Percentiles rank a stretch among this genome's conserved stretches.
Conservation (phyloP, 495 filamentous ascomycete species). For the Chaetomium fimeti region DNA sequence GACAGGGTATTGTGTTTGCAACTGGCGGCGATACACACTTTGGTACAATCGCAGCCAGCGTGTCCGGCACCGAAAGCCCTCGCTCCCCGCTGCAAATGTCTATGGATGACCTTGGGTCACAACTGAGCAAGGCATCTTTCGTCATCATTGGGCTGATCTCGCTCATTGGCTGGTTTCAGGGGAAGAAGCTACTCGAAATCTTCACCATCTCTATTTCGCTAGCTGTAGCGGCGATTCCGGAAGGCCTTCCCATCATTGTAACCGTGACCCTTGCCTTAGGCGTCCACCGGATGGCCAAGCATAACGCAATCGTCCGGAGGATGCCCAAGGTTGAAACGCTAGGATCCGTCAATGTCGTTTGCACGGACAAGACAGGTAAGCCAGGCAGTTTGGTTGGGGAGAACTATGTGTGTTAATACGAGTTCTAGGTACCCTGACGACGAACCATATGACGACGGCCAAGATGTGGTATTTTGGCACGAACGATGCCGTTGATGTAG, state of each 20-base stretch:
- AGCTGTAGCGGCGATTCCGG: slow-evolving; percentile 94
- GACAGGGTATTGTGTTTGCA: slow-evolving; percentile 91
- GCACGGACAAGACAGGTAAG: slow-evolving; percentile 90
- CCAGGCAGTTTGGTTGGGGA: not conserved
- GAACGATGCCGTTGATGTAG: slow-evolving; percentile 66
- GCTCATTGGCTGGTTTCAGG: slow-evolving; percentile 81
- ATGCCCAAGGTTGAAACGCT: slow-evolving; percentile 96
- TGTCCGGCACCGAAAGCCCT: slow-evolving; percentile 92
- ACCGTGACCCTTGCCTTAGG: slow-evolving; percentile 94
- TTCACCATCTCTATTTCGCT: slow-evolving; percentile 97
- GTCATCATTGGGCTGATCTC: slow-evolving; percentile 92
- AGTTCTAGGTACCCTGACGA: slow-evolving; percentile 73
- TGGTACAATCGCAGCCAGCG: slow-evolving; percentile 87
- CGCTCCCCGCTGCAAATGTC: slow-evolving; percentile 88
- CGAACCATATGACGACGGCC: slow-evolving; percentile 97
- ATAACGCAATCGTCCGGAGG: slow-evolving; percentile 89
- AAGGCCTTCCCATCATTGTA: slow-evolving; percentile 96
- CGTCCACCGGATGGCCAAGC: slow-evolving; percentile 89
- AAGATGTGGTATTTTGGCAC: slow-evolving; percentile 93
- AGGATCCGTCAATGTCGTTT: slow-evolving; percentile 97
- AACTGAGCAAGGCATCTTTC: slow-evolving; percentile 94
- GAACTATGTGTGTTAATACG: not conserved
- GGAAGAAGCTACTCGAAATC: slow-evolving; percentile 86
- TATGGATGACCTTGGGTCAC: slow-evolving; percentile 95
- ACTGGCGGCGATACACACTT: slow-evolving; percentile 93